Percentiles rank a stretch among this genome's conserved stretches.
These are phyloP conservation scores for Cladophialophora yegresii DNA, from an alignment of 2,329 filamentous ascomycete species.

Conservation along the genomic window DNA sequence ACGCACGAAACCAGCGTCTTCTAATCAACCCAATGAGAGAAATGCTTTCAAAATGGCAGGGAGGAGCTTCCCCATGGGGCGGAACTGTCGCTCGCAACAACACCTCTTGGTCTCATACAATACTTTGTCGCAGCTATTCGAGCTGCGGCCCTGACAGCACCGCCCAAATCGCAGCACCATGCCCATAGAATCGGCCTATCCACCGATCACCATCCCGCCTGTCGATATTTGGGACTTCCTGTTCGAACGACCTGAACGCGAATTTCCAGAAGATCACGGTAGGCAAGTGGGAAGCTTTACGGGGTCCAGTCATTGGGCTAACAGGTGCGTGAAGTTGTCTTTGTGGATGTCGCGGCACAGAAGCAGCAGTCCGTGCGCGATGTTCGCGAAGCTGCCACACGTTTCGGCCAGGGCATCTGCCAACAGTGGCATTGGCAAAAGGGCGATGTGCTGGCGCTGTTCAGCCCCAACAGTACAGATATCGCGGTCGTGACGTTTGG, in stretches of 20 bases:
- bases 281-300: slow-evolving; percentile 17
- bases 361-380: slow-evolving; percentile 69
- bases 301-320: not conserved
- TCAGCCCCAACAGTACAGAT: slow-evolving; percentile 78
- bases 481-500: slow-evolving; percentile 78
- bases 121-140: not conserved
- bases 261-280: slow-evolving; percentile 74
- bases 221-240: slow-evolving; percentile 76
- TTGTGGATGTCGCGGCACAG: slow-evolving; percentile 57
- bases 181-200: slow-evolving; percentile 68
- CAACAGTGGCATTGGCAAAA: slow-evolving; percentile 67
- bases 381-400: slow-evolving; percentile 64
- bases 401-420: slow-evolving; percentile 77
- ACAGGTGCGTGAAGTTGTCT: slow-evolving; percentile 25
- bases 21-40: slow-evolving; percentile 3
- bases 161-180: slow-evolving; percentile 50
- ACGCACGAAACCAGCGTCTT: slow-evolving; percentile 8
- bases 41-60: not conserved
- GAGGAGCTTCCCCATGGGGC: not conserved
- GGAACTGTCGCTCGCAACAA: not conserved
- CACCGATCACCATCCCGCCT: slow-evolving; percentile 67
- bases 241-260: slow-evolving; percentile 67
- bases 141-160: not conserved
- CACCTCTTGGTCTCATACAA: not conserved
- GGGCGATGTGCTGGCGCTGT: slow-evolving; percentile 79